A percentile compares a stretch with the other conserved stretches of the same genome.
Conservation (phyloP, 441 rosid genomes). For the Pelargonium citronellum region DNA sequence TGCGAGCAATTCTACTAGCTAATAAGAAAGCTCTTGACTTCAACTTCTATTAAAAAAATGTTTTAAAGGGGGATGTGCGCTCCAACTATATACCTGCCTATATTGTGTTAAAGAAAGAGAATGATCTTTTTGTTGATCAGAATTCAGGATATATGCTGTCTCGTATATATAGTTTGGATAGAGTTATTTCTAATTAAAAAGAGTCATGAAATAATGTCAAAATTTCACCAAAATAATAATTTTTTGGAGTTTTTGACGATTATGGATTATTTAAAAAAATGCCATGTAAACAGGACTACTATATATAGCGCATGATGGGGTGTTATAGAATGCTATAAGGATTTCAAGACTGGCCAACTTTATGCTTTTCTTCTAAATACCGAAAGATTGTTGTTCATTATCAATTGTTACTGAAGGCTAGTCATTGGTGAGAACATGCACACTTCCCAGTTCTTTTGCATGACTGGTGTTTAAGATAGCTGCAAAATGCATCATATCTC, state of each 20-base stretch:
- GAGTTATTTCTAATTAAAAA: background rate
- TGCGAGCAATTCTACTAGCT: too few species aligned
- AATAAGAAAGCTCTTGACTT: too few species aligned
- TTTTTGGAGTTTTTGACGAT: background rate
- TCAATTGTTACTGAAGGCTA: background rate
- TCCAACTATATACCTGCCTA: background rate
- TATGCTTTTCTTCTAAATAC: background rate
- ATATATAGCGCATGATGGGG: background rate
- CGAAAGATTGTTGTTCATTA: background rate
- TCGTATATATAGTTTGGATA: background rate
- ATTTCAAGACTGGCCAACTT: background rate
- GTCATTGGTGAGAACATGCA: background rate
- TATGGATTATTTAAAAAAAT: background rate
- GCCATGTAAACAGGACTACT: background rate
- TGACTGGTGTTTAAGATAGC: background rate
- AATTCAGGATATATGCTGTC: background rate
- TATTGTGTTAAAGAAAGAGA: background rate
- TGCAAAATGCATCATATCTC: background rate
- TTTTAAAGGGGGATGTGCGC: background rate
- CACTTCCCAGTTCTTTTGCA: background rate
- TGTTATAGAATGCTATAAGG: background rate
- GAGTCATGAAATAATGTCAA: background rate
- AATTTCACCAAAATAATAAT: background rate
- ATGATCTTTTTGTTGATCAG: background rate
- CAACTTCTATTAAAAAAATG: background rate